Percentiles rank a stretch among this genome's conserved stretches.
phyloP scores from a whole-genome alignment of 2,329 filamentous ascomycete genomes.

The Metarhizium album region DNA sequence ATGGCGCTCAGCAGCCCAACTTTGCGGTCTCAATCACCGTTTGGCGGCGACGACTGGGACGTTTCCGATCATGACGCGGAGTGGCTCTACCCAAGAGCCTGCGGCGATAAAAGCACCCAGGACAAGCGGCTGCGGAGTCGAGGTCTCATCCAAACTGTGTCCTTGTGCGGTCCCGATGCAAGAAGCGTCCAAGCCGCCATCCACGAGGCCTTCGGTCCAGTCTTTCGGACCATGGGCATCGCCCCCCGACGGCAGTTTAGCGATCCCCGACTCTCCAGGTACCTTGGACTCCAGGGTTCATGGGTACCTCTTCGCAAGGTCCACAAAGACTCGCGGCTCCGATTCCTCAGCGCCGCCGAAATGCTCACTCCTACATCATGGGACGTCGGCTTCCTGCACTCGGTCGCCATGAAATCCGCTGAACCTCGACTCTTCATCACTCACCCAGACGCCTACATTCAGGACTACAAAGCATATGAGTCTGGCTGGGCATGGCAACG shows the following conservation, averaged over 20 bases:
- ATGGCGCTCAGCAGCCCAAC: conserved; percentile 34
- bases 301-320: conserved; percentile 72
- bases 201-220: conserved; percentile 47
- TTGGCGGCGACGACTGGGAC: conserved; percentile 37
- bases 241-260: conserved; percentile 17
- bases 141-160: conserved; percentile 56
- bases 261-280: conserved; percentile 26
- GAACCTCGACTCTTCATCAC: conserved; percentile 64
- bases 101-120: conserved; percentile 48
- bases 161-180: conserved; percentile 52
- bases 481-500: conserved; percentile 61
- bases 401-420: conserved; percentile 62
- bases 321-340: conserved; percentile 60
- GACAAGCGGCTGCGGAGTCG: conserved; percentile 65
- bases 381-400: conserved; percentile 59
- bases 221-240: conserved; percentile 36
- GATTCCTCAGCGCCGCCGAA: conserved; percentile 59
- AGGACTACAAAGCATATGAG: conserved; percentile 44
- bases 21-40: conserved; percentile 36
- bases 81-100: conserved; percentile 60
- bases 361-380: conserved; percentile 64
- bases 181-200: conserved; percentile 57
- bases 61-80: conserved; percentile 35
- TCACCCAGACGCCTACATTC: conserved; percentile 63
- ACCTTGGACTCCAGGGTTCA: conserved; percentile 51